Conservation (phyloP, 1,139 yeast genomes). For the Saccharomycopsis hybrid region DNA sequence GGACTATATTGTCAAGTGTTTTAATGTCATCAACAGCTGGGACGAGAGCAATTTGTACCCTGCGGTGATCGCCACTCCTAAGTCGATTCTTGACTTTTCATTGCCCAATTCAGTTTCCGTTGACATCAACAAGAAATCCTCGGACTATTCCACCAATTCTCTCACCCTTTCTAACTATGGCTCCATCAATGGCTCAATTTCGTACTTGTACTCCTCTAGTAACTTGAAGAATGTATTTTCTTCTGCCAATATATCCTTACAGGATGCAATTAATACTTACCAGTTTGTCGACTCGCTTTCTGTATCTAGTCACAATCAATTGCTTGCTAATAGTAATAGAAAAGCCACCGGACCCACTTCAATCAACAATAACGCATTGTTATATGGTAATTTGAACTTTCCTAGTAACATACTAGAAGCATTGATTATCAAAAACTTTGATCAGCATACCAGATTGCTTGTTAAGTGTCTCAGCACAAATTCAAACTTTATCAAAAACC, state of each 20-base stretch:
- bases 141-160: constrained; percentile 68
- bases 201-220: constrained; percentile 69
- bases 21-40: constrained; percentile 68
- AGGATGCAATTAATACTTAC: constrained; percentile 76
- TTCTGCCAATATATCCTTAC: constrained; percentile 52
- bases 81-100: constrained; percentile 60
- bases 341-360: neutral
- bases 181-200: constrained; percentile 71
- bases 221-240: constrained; percentile 48
- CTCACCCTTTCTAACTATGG: constrained; percentile 65
- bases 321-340: neutral
- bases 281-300: constrained; percentile 47
- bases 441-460: constrained; percentile 55
- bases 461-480: constrained; percentile 74
- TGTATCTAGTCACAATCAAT: neutral
- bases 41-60: constrained; percentile 71
- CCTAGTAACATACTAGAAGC: constrained; percentile 90
- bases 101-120: constrained; percentile 66
- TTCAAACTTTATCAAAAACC: constrained; percentile 50
- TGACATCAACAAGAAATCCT: constrained; percentile 65
- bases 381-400: constrained; percentile 82
- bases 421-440: constrained; percentile 65
- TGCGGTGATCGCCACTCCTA: constrained; percentile 63
- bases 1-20: constrained; percentile 76
- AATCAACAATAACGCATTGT: constrained; percentile 26